Conservation (phyloP, 345 rosid genomes). For the Moricandia arvensis region DNA sequence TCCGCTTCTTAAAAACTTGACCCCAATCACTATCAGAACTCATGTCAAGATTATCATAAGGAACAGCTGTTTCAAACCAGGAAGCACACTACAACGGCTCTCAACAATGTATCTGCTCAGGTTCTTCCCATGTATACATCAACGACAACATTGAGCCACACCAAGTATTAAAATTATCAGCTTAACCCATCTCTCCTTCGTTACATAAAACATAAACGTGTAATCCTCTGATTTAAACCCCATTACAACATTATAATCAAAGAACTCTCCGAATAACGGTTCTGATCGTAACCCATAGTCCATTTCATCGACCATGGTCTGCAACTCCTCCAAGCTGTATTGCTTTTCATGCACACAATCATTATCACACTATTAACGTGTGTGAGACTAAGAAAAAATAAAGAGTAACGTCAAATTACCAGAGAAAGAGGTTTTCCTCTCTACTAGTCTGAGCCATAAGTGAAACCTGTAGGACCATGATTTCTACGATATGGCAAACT, state of each 20-base stretch:
- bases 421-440: constrained; percentile 50
- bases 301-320: constrained; percentile 81
- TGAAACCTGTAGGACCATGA: too few relatives aligned
- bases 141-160: constrained; percentile 70
- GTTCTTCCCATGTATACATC: constrained; percentile 74
- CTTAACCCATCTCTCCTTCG: constrained; percentile 49
- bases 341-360: constrained; percentile 46
- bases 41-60: constrained; percentile 63
- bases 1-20: constrained; percentile 57
- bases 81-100: constrained; percentile 53
- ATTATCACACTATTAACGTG: background rate
- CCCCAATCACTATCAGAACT: constrained; percentile 79
- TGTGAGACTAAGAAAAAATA: background rate
- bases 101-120: constrained; percentile 64
- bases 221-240: constrained; percentile 57
- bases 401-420: background rate
- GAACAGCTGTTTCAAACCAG: constrained; percentile 67
- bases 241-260: constrained; percentile 38
- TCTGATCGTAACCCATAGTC: constrained; percentile 36
- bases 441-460: too few relatives aligned
- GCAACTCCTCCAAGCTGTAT: constrained; percentile 83
- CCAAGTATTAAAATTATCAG: constrained; percentile 81
- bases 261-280: constrained; percentile 48
- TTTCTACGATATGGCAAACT: too few relatives aligned
- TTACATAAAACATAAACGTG: constrained; percentile 69